These are phyloP conservation scores for Cryphonectria carpinicola DNA, from an alignment of 2,329 filamentous ascomycete species.

Conservation along the genomic window DNA sequence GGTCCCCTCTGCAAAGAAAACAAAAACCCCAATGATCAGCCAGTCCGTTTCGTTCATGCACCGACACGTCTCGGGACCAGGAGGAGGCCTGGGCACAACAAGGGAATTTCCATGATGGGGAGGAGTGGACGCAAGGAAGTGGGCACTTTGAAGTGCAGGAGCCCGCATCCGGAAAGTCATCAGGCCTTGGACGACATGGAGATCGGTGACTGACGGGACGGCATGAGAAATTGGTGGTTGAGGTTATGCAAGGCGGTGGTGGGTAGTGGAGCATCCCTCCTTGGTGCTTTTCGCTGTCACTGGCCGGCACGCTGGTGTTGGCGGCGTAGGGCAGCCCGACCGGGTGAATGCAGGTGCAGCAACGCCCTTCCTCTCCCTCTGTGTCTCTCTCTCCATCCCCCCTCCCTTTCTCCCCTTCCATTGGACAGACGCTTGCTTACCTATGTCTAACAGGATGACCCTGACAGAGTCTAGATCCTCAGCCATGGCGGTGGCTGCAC, in stretches of 20 bases:
- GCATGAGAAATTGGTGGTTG: slow-evolving; percentile 4
- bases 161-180: slow-evolving; percentile 26
- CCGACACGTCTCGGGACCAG: slow-evolving; percentile 29
- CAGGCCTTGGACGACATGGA: slow-evolving; percentile 10
- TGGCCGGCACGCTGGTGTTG: slow-evolving; percentile 1
- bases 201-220: slow-evolving; percentile 11
- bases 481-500: slow-evolving; percentile 37
- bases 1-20: slow-evolving; percentile 67
- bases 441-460: slow-evolving; percentile 61
- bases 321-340: slow-evolving; percentile 1
- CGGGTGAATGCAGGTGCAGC: slow-evolving; percentile 12
- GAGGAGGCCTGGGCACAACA: background rate
- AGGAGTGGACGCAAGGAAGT: too few species aligned
- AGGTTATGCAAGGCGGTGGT: slow-evolving; percentile 18
- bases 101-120: slow-evolving; percentile 9
- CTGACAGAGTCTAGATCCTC: slow-evolving; percentile 41
- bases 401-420: background rate
- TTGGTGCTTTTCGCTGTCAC: background rate
- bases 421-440: slow-evolving; percentile 42
- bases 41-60: slow-evolving; percentile 43
- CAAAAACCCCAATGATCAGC: slow-evolving; percentile 42
- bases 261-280: background rate
- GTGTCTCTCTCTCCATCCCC: background rate
- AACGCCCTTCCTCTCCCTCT: background rate
- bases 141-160: background rate